These are phyloP conservation scores for Arachis hypogaea DNA, from an alignment of 306 rosid genomes.

Conservation along the genomic window DNA sequence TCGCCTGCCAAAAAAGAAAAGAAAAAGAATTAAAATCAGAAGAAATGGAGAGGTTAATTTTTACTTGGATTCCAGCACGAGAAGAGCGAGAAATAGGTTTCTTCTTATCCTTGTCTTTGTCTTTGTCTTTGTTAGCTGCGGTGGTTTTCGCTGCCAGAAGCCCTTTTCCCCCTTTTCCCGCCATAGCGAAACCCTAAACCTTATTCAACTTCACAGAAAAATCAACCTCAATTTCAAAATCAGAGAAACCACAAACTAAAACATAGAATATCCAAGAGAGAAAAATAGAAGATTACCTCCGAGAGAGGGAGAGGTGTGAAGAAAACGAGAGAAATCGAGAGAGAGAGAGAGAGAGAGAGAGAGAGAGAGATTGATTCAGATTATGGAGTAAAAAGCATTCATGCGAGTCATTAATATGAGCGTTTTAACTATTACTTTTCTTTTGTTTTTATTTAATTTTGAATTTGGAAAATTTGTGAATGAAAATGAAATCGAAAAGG, in stretches of 20 bases:
- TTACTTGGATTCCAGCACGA: constrained; percentile 95
- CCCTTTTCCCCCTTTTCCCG: constrained; percentile 98
- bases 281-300: too few relatives aligned
- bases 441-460: constrained; percentile 9
- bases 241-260: not conserved
- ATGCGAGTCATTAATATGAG: constrained; percentile 28
- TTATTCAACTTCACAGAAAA: too few relatives aligned
- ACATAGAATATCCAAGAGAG: too few relatives aligned
- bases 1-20: too few relatives aligned
- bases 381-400: not conserved
- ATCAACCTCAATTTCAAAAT: not conserved
- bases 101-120: constrained; percentile 68
- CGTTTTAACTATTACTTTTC: too few relatives aligned
- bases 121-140: constrained; percentile 79
- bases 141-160: constrained; percentile 91
- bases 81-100: constrained; percentile 90
- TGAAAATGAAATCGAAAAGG: too few relatives aligned
- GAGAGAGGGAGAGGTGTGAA: too few relatives aligned
- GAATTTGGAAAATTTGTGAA: not conserved
- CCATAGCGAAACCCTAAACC: constrained; percentile 52
- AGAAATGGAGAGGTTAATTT: not conserved
- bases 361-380: not conserved
- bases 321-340: not conserved
- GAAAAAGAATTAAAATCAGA: too few relatives aligned
- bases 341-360: not conserved